Evolutionary conservation across 2,329 filamentous ascomycete genomes (phyloP).

Genomic region (Fusarium sp.): DNA sequence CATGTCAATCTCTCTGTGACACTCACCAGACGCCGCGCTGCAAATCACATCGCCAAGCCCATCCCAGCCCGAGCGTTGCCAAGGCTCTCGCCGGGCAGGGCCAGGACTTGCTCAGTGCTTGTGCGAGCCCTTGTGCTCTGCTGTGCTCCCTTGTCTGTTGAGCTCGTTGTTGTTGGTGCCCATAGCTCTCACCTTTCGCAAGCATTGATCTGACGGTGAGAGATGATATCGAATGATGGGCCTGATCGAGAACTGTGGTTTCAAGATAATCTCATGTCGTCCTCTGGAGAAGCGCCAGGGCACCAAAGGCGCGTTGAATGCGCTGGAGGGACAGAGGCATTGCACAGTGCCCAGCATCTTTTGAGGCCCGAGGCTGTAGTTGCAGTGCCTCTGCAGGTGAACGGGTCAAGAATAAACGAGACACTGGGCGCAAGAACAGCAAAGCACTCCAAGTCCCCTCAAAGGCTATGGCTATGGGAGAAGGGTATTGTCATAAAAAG

Average conservation of each 20-base stretch:
- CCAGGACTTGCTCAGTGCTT: slow-evolving; percentile 33
- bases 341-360: not conserved
- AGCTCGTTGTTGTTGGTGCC: slow-evolving; percentile 9
- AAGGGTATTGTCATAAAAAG: not conserved
- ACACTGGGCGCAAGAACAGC: not conserved
- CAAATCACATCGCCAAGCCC: slow-evolving; percentile 33
- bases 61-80: slow-evolving; percentile 35
- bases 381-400: not conserved
- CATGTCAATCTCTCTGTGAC: slow-evolving; percentile 32
- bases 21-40: slow-evolving; percentile 16
- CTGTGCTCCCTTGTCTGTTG: slow-evolving; percentile 15
- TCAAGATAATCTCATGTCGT: slow-evolving; percentile 33
- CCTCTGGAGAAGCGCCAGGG: slow-evolving; percentile 12
- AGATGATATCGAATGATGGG: slow-evolving; percentile 36
- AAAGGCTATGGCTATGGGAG: not conserved
- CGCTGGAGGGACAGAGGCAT: not conserved
- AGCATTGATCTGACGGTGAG: slow-evolving; percentile 24
- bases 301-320: not conserved
- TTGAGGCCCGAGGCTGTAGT: not conserved
- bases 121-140: slow-evolving; percentile 20
- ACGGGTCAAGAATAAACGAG: not conserved
- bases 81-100: slow-evolving; percentile 29
- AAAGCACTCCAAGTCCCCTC: not conserved
- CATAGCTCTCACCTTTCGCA: slow-evolving; percentile 13
- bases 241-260: slow-evolving; percentile 20